Base-by-base conservation (phyloP, 1,284 basidiomycete genomes). In the Irpex lacteus region DNA sequence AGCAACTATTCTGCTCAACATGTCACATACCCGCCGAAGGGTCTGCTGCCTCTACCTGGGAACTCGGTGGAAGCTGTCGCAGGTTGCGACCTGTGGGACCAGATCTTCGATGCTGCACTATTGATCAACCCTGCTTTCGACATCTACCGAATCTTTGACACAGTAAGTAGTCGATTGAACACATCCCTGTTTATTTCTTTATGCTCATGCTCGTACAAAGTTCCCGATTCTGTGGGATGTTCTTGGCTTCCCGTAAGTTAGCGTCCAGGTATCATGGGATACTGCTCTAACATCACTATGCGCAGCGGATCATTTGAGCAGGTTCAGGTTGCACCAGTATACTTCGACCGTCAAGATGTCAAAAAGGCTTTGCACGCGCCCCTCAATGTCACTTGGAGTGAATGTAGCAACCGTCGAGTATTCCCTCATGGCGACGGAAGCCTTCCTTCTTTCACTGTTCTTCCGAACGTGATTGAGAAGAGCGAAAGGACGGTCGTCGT, bases 331-430 rank as follows among this genome's bases (percentile, higher is more conserved):
- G 70, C 75, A 2, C 80, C 79, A 3, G 57, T 82, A 53, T 93
- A 92, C 77, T 93, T 93, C 71, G 81, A 90, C 75, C 81, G 85
- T 21, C 70, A 73, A 6, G 89, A 92, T 60, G 91, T 94, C 62
- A 91, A 92, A 74, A 68, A 74, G 49, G 89, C 85, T 1, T 89
- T 94, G 58, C 90, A 93, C 70, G 91, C 89, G 0, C 90, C 91
- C 0, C 37, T 78, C 8, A 73, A 86, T 66, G 81, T 86, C 9
- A 71, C 76, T 36, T 93, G 91, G 91, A 65, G 72, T 1, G 85
- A 88, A 70, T 94, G 92, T 72, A 82, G 85, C 0, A 74, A 83
- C 65, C 68, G 82, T 6, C 72, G 85, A 62, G 87, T 91, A 0
- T 92, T 91, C 79, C n/a, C 34, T 4, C 70, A 56, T 11, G 83